phyloP scores from a whole-genome alignment of 73 alveolate species.

The Paramecium caudatum region DNA sequence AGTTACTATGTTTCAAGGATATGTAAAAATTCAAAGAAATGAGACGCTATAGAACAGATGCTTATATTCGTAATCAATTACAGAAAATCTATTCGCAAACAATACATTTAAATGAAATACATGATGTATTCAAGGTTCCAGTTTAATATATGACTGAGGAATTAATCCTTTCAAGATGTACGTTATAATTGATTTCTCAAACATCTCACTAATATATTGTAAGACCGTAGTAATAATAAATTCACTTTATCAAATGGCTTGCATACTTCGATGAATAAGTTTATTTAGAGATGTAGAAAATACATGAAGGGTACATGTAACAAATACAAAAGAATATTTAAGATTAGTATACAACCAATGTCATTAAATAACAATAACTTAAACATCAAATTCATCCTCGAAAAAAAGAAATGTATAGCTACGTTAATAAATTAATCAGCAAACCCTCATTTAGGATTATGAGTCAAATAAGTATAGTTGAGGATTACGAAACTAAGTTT shows the following conservation, averaged over 20 bases:
- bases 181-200: neutral
- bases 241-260: constrained; percentile 18
- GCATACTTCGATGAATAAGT: constrained; percentile 26
- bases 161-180: constrained; percentile 33
- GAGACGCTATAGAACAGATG: constrained; percentile 29
- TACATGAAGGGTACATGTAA: neutral
- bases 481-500: constrained; percentile 28
- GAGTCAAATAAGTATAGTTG: constrained; percentile 21
- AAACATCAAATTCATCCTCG: constrained; percentile 16
- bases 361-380: neutral
- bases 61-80: neutral
- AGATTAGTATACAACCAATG: neutral
- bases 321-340: neutral
- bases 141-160: neutral
- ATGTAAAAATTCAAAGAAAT: constrained; percentile 28
- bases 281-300: constrained; percentile 10
- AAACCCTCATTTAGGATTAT: constrained; percentile 16
- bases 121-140: constrained; percentile 39
- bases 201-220: neutral
- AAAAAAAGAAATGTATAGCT: constrained; percentile 33
- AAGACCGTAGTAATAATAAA: neutral
- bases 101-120: constrained; percentile 16
- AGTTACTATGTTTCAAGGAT: constrained; percentile 10
- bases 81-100: constrained; percentile 1
- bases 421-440: neutral